These are phyloP conservation scores for Leccinum boreale DNA, from an alignment of 768 basidiomycete species.

Conservation along the genomic window DNA sequence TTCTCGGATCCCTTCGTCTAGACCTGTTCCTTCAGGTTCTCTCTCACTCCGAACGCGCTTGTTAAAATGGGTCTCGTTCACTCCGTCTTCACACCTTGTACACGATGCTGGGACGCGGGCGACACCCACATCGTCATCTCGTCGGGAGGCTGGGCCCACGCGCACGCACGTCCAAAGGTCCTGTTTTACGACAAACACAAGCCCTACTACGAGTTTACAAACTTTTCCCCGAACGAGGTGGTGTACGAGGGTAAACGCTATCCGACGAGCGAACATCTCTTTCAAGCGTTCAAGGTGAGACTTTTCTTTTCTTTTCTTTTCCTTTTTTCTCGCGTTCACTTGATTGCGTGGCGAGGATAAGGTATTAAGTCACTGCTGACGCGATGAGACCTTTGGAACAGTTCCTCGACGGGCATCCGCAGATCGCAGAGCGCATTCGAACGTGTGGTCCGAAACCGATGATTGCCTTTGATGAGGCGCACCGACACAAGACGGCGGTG, in stretches of 20 bases:
- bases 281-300: constrained; percentile 70
- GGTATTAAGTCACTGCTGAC: constrained; percentile 1
- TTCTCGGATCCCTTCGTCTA: neutral
- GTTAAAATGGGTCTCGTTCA: constrained; percentile 17
- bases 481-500: constrained; percentile 60
- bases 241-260: constrained; percentile 60
- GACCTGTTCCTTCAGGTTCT: neutral
- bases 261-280: constrained; percentile 75
- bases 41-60: neutral
- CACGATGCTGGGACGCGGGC: constrained; percentile 26
- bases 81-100: constrained; percentile 15
- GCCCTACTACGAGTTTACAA: constrained; percentile 70
- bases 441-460: constrained; percentile 59
- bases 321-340: neutral
- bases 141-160: constrained; percentile 23
- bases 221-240: constrained; percentile 70
- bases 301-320: neutral
- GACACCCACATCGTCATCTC: constrained; percentile 28
- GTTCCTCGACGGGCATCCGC: constrained; percentile 60
- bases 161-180: constrained; percentile 33
- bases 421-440: constrained; percentile 67
- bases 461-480: constrained; percentile 63
- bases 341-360: neutral
- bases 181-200: constrained; percentile 64
- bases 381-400: constrained; percentile 18